Evolutionary conservation across 495 filamentous ascomycete species (phyloP).

Genomic region (Corynascus novoguineensis): DNA sequence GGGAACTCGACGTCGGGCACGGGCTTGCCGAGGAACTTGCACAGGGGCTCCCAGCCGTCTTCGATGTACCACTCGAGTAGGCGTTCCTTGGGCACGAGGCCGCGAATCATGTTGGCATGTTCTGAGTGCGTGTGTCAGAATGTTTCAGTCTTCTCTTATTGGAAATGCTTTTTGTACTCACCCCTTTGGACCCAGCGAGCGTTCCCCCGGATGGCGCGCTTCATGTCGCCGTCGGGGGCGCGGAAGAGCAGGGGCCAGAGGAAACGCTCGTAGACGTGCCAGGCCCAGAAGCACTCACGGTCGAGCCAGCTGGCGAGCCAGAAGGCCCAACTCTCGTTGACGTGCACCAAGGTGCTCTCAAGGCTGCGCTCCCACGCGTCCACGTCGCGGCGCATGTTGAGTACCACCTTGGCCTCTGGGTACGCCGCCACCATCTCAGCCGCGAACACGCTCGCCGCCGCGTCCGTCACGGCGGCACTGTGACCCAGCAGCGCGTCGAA

Average conservation of each 20-base stretch:
- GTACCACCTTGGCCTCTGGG: constrained; percentile 42
- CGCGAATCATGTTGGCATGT: constrained; percentile 28
- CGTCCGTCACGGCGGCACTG: constrained; percentile 39
- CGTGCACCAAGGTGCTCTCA: constrained; percentile 19
- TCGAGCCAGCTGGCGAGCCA: constrained; percentile 23
- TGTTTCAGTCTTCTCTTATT: background rate
- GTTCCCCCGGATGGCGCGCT: constrained; percentile 17
- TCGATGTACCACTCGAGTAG: constrained; percentile 44
- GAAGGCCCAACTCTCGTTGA: constrained; percentile 24
- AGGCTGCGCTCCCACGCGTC: constrained; percentile 38
- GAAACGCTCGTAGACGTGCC: constrained; percentile 27
- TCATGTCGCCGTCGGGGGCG: constrained; percentile 23
- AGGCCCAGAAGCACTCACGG: constrained; percentile 27
- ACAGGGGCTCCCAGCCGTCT: constrained; percentile 49
- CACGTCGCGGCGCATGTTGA: constrained; percentile 35
- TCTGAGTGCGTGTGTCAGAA: constrained; percentile 8
- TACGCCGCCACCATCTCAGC: constrained; percentile 41
- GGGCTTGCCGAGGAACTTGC: constrained; percentile 42
- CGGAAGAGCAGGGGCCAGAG: constrained; percentile 27
- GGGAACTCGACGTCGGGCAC: constrained; percentile 42
- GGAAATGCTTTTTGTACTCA: constrained; percentile 1
- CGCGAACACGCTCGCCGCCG: constrained; percentile 40
- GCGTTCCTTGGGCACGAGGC: constrained; percentile 38
- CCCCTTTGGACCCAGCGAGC: constrained; percentile 21
- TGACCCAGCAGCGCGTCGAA: constrained; percentile 45